Base-by-base conservation (phyloP, 108 stramenopile species). In the Nitzschia inconspicua region DNA sequence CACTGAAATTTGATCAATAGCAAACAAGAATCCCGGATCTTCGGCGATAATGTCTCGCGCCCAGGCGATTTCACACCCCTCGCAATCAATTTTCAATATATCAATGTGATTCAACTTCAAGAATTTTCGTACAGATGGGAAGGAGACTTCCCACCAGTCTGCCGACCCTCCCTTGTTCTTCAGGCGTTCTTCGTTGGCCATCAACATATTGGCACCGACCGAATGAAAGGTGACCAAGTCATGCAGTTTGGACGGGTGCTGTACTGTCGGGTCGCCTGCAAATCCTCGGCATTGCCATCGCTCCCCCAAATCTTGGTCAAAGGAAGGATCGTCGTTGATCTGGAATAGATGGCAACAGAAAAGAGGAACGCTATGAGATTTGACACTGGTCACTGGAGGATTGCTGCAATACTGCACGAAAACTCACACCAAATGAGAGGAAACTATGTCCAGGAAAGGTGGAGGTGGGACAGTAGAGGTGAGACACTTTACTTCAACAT, bases 261-360 rank as follows among this genome's bases (percentile, higher is more conserved):
- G 11, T 22, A 82, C 68, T n/a, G 84, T 70, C 11, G 84, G 84
- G 55, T 85, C 84, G 22, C 68, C 78, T 2, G 80, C 80, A 74
- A 82, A 85, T 18, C 80, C 84, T 30, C 72, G 75, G 42, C 84
- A 85, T 16, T 60, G 28, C 80, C 84, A 85, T 49, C 22, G 22
- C 44, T 79, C 58, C 2, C 55, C 84, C 48, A 85, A 31, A 3
- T 65, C 32, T 10, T 52, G 46, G 69, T 82, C 80, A 66, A 74
- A 85, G 14, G 54, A 59, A 2, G 75, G 78, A 53, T 81, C 84
- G 36, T 85, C 76, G 30, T 70, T 73, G 36, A 84, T 84, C n/a
- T n/a, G n/a, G n/a, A n/a, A n/a, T n/a, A n/a, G n/a, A n/a, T n/a
- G n/a, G n/a, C n/a, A n/a, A n/a, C n/a, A n/a, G n/a, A n/a, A n/a